phyloP scores from a whole-genome alignment of 2,329 filamentous ascomycete genomes.

The Fragosphaeria purpurea region DNA sequence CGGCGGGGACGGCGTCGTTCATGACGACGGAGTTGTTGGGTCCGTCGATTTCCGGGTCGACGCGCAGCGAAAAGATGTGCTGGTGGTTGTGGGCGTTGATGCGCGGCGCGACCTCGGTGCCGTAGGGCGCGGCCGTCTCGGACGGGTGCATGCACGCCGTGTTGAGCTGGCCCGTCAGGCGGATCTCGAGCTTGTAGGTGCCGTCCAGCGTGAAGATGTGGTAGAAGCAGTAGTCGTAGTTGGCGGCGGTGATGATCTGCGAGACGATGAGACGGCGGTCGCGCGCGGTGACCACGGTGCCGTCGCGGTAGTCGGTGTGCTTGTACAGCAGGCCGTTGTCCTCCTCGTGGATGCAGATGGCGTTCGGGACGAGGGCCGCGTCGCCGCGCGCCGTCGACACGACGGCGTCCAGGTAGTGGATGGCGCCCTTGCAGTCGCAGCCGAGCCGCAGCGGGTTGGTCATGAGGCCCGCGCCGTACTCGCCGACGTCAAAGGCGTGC shows the following conservation, averaged over 20 bases:
- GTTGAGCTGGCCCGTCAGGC: slow-evolving; percentile 86
- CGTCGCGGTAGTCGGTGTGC: slow-evolving; percentile 86
- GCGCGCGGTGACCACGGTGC: slow-evolving; percentile 75
- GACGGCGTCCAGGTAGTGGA: slow-evolving; percentile 82
- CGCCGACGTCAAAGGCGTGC: slow-evolving; percentile 71
- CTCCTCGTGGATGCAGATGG: slow-evolving; percentile 92
- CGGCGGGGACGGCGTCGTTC: slow-evolving; percentile 62
- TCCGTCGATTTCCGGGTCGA: slow-evolving; percentile 72
- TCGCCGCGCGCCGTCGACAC: slow-evolving; percentile 71
- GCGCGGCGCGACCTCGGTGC: slow-evolving; percentile 81
- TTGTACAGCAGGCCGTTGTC: slow-evolving; percentile 89
- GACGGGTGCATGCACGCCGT: slow-evolving; percentile 73
- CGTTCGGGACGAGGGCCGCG: slow-evolving; percentile 79
- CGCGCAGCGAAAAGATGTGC: slow-evolving; percentile 82
- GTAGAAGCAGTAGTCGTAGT: slow-evolving; percentile 67
- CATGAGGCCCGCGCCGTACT: slow-evolving; percentile 69
- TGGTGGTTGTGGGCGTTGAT: slow-evolving; percentile 96
- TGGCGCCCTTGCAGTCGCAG: slow-evolving; percentile 81
- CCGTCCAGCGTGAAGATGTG: slow-evolving; percentile 55
- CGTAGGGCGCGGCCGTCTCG: slow-evolving; percentile 78
- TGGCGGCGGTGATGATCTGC: slow-evolving; percentile 89
- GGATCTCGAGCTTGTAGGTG: slow-evolving; percentile 83
- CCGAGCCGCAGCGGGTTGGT: slow-evolving; percentile 66
- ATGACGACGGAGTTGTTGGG: slow-evolving; percentile 77
- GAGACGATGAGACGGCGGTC: slow-evolving; percentile 79